Evolutionary conservation across 208 protist species (phyloP).

Genomic region (Trypanosoma grayi): DNA sequence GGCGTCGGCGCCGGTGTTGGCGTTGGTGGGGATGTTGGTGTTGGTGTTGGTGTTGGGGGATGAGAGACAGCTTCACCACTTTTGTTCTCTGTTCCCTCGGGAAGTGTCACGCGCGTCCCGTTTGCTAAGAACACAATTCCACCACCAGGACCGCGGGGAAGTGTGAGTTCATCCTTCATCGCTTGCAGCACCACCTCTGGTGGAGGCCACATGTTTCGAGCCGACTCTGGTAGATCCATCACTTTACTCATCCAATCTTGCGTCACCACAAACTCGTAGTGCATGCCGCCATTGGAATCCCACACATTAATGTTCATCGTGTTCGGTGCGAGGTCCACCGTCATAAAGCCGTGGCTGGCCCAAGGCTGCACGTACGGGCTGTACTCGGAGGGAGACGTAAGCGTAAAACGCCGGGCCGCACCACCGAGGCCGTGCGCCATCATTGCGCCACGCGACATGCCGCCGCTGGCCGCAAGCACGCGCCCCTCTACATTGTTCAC

Average conservation of each 20-base stretch:
- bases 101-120: slow-evolving; percentile 10
- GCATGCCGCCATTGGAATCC: slow-evolving; percentile 23
- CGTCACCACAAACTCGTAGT: slow-evolving; percentile 20
- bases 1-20: not conserved
- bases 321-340: slow-evolving; percentile 21
- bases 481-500: slow-evolving; percentile 25
- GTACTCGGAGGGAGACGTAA: slow-evolving; percentile 23
- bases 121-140: slow-evolving; percentile 15
- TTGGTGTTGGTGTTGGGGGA: not conserved
- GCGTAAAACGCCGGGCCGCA: slow-evolving; percentile 11
- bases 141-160: slow-evolving; percentile 23
- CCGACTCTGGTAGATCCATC: not conserved
- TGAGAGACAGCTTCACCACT: not conserved
- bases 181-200: slow-evolving; percentile 16
- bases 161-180: slow-evolving; percentile 21
- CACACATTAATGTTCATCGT: slow-evolving; percentile 26
- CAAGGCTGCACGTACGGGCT: slow-evolving; percentile 21
- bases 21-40: not conserved
- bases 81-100: not conserved
- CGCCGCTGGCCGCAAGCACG: slow-evolving; percentile 14
- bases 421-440: slow-evolving; percentile 17
- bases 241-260: slow-evolving; percentile 22
- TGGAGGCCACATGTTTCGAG: slow-evolving; percentile 14
- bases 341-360: slow-evolving; percentile 24
- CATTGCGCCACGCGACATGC: slow-evolving; percentile 20